Percentiles rank a stretch among this genome's conserved stretches.
Conservation (phyloP, 2,329 filamentous ascomycete genomes). For the Epichloe sp. region DNA sequence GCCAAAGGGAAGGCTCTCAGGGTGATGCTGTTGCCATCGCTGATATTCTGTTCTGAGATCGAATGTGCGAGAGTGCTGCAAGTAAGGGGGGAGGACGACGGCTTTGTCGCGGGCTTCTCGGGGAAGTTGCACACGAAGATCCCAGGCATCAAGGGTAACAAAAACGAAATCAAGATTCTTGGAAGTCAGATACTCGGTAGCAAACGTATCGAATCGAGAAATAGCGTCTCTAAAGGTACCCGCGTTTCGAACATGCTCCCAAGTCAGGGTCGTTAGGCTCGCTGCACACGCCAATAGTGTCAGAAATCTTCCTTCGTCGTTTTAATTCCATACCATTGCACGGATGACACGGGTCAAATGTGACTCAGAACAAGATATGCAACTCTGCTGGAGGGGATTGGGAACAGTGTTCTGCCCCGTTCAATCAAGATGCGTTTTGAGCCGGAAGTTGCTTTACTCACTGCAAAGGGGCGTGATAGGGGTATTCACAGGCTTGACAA, state of each 20-base stretch:
- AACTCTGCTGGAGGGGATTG: background rate
- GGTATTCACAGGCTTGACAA: constrained; percentile 97
- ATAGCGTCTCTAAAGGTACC: constrained; percentile 96
- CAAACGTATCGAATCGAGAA: constrained; percentile 87
- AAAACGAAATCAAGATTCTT: constrained; percentile 97
- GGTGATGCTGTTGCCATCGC: constrained; percentile 96
- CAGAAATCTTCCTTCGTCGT: background rate
- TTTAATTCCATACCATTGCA: background rate
- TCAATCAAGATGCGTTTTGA: constrained; percentile 6
- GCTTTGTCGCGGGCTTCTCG: constrained; percentile 97
- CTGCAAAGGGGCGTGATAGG: constrained; percentile 97
- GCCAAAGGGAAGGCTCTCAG: constrained; percentile 91
- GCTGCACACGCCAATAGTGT: constrained; percentile 38
- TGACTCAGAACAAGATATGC: background rate
- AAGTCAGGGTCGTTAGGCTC: constrained; percentile 92
- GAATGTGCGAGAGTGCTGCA: constrained; percentile 95
- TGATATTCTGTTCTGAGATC: constrained; percentile 96
- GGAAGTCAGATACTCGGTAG: constrained; percentile 76
- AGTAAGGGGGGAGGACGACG: constrained; percentile 87
- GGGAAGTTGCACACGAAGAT: constrained; percentile 95
- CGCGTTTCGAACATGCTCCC: constrained; percentile 97
- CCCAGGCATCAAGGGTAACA: constrained; percentile 96
- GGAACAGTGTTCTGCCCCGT: background rate
- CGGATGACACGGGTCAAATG: background rate
- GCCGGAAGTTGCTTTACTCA: constrained; percentile 42